phyloP scores from a whole-genome alignment of 306 rosid species.

The Pachyrhizus erosus region DNA sequence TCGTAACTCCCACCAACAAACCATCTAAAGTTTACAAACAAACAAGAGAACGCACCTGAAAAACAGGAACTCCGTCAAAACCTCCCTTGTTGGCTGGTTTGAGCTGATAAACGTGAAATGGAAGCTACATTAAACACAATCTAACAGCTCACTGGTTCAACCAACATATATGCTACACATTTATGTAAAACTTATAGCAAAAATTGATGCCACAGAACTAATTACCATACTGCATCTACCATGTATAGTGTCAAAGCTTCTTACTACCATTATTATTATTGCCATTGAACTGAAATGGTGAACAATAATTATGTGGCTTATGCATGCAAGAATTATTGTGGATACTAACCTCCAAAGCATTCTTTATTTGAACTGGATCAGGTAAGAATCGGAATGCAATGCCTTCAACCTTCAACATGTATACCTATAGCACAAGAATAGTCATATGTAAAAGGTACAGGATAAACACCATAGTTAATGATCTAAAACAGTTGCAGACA shows the following conservation, averaged over 20 bases:
- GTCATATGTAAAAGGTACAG: not conserved
- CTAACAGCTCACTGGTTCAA: slow-evolving; percentile 25
- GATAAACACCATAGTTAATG: not conserved
- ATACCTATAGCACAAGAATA: slow-evolving; percentile 59
- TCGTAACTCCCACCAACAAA: slow-evolving; percentile 3
- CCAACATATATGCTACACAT: not conserved
- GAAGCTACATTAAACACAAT: slow-evolving; percentile 32
- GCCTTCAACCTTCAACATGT: slow-evolving; percentile 98
- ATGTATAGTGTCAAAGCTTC: slow-evolving; percentile 20
- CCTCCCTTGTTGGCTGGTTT: slow-evolving; percentile 65
- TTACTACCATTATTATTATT: not conserved
- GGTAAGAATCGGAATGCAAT: slow-evolving; percentile 96
- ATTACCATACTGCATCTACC: not conserved
- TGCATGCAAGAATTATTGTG: not conserved
- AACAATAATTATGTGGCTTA: not conserved
- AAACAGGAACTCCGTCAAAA: slow-evolving; percentile 95
- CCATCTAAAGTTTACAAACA: slow-evolving; percentile 26
- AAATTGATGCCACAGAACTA: slow-evolving; percentile 4
- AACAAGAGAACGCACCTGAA: slow-evolving; percentile 72
- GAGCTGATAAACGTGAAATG: slow-evolving; percentile 59
- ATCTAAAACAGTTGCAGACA: not conserved
- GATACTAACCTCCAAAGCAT: slow-evolving; percentile 85
- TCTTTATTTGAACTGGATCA: slow-evolving; percentile 90
- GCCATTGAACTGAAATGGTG: not conserved
- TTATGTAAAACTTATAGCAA: slow-evolving; percentile 21